Conservation (phyloP, 306 rosid genomes). For the Medicago arabica region DNA sequence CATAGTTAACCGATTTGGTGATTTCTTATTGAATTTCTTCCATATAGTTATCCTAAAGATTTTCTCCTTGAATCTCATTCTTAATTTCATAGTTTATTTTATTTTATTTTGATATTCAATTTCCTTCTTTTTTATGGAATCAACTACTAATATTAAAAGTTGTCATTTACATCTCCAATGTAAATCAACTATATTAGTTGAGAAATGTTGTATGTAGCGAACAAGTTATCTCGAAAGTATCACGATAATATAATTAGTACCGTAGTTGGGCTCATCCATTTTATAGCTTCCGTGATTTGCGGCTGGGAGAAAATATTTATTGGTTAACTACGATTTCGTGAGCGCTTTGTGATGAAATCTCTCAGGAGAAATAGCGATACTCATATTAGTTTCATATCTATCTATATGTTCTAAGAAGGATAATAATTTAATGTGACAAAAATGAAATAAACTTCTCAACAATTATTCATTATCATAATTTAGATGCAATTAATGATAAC, state of each 20-base stretch:
- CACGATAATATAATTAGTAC: no score
- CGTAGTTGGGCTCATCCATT: no score
- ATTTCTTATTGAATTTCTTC: not conserved
- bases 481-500: not conserved
- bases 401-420: not conserved
- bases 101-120: no score
- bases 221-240: no score
- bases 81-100: not conserved
- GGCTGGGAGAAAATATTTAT: no score
- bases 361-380: no score
- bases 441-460: not conserved
- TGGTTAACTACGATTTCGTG: no score
- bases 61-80: not conserved
- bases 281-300: no score
- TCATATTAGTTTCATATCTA: not conserved
- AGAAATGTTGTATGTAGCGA: no score
- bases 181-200: no score
- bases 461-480: no score
- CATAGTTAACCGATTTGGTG: conserved; percentile 5
- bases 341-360: no score
- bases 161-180: not conserved
- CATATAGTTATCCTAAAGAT: not conserved
- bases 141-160: not conserved
- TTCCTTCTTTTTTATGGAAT: not conserved
- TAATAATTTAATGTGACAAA: not conserved